These are phyloP conservation scores for Mortierella sp. DNA, from an alignment of 371 early-diverging fungal species.

Conservation along the genomic window DNA sequence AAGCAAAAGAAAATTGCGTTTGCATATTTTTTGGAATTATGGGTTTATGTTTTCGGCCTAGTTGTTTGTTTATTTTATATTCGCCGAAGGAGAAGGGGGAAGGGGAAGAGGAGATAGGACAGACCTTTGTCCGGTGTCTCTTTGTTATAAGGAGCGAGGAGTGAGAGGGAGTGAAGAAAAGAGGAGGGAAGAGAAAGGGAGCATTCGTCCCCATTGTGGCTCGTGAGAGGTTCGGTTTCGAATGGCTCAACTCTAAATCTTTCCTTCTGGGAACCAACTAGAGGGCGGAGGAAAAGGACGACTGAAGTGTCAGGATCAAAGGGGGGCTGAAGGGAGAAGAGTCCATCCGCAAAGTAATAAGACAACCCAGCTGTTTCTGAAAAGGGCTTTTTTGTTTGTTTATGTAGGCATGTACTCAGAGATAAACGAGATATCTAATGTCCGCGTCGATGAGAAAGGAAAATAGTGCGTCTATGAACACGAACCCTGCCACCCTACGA, in stretches of 20 bases:
- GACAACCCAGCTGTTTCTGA: background rate
- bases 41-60: background rate
- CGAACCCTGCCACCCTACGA: too few relatives aligned
- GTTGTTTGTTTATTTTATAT: background rate
- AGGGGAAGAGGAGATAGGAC: background rate
- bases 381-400: background rate
- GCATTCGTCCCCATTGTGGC: background rate
- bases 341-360: background rate
- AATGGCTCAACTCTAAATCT: background rate
- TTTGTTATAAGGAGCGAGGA: background rate
- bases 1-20: background rate
- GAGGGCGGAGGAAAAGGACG: background rate
- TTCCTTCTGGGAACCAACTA: background rate
- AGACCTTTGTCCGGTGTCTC: background rate
- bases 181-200: background rate
- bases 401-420: too few relatives aligned
- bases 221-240: constrained; percentile 12
- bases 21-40: background rate
- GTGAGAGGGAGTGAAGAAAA: background rate
- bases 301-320: background rate
- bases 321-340: background rate
- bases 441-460: too few relatives aligned
- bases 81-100: background rate
- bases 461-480: too few relatives aligned
- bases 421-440: too few relatives aligned